A percentile compares a stretch with the other conserved stretches of the same genome.
phyloP scores from a whole-genome alignment of 2,329 filamentous ascomycete species.

The Rhinocladiella mackenziei region DNA sequence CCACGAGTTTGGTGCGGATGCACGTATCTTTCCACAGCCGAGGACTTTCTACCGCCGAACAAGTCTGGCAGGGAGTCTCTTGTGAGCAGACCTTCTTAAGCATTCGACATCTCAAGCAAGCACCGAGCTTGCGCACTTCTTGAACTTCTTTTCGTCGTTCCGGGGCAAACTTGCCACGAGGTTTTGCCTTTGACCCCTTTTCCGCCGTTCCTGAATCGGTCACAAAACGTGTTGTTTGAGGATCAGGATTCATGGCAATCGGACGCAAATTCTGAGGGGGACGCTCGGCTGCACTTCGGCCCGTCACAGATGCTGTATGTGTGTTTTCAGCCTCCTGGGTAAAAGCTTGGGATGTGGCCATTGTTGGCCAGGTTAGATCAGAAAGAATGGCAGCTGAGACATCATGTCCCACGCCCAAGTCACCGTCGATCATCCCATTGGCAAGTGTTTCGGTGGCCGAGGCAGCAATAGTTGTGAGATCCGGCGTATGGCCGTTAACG shows the following conservation, averaged over 20 bases:
- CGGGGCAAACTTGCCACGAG: constrained; percentile 55
- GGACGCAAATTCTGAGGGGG: constrained; percentile 22
- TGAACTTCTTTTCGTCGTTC: constrained; percentile 56
- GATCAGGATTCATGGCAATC: constrained; percentile 42
- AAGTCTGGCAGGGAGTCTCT: constrained; percentile 57
- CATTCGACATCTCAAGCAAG: constrained; percentile 61
- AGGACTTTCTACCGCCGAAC: constrained; percentile 56
- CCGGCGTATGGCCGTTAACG: constrained; percentile 36
- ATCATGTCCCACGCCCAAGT: constrained; percentile 1
- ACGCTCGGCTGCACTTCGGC: not conserved
- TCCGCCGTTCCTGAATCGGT: constrained; percentile 38
- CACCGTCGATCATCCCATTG: constrained; percentile 28
- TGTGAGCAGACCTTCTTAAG: constrained; percentile 62
- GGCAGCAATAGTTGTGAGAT: constrained; percentile 45
- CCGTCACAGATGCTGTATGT: no score
- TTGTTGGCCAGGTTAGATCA: no score
- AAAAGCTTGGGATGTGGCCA: no score
- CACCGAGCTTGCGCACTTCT: constrained; percentile 56
- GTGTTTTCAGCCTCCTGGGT: no score
- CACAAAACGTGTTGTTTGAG: constrained; percentile 26
- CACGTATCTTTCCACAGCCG: constrained; percentile 59
- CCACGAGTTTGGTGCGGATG: constrained; percentile 54
- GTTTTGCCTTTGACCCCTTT: constrained; percentile 45
- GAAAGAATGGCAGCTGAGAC: constrained; percentile 4
- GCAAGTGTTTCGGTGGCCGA: constrained; percentile 46